These are phyloP conservation scores for Penicillium frequentans DNA, from an alignment of 2,329 filamentous ascomycete genomes.

Conservation along the genomic window DNA sequence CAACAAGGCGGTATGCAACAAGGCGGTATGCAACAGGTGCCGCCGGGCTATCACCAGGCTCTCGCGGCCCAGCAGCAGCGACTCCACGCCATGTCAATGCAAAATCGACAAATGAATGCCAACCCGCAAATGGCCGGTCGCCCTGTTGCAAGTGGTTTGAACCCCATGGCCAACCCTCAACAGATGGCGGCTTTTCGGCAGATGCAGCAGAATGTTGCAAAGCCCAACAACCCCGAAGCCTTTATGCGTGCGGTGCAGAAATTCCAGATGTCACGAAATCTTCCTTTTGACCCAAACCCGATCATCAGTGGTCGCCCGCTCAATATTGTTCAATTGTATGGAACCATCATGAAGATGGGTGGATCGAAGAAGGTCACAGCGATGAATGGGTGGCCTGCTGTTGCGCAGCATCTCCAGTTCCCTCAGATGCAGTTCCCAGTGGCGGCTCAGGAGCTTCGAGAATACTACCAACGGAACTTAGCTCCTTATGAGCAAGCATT, in stretches of 20 bases:
- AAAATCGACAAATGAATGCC: slow-evolving; percentile 62
- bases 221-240: slow-evolving; percentile 56
- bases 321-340: slow-evolving; percentile 75
- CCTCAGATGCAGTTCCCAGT: slow-evolving; percentile 63
- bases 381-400: slow-evolving; percentile 69
- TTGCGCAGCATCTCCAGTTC: slow-evolving; percentile 65
- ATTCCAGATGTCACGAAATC: slow-evolving; percentile 74
- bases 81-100: slow-evolving; percentile 79
- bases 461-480: slow-evolving; percentile 74
- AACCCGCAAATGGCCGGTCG: slow-evolving; percentile 39
- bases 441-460: slow-evolving; percentile 67
- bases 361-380: slow-evolving; percentile 73
- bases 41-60: slow-evolving; percentile 55
- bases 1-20: slow-evolving; percentile 36
- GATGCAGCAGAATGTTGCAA: slow-evolving; percentile 44
- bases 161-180: slow-evolving; percentile 41
- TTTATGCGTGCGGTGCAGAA: slow-evolving; percentile 74
- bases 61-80: slow-evolving; percentile 70
- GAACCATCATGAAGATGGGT: slow-evolving; percentile 71
- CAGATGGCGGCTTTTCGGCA: slow-evolving; percentile 51
- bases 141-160: slow-evolving; percentile 35
- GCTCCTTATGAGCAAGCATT: slow-evolving; percentile 67
- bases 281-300: slow-evolving; percentile 74
- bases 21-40: slow-evolving; percentile 38
- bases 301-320: slow-evolving; percentile 71